Conservation (phyloP, 768 basidiomycete genomes). For the Auriscalpium microsporum region DNA sequence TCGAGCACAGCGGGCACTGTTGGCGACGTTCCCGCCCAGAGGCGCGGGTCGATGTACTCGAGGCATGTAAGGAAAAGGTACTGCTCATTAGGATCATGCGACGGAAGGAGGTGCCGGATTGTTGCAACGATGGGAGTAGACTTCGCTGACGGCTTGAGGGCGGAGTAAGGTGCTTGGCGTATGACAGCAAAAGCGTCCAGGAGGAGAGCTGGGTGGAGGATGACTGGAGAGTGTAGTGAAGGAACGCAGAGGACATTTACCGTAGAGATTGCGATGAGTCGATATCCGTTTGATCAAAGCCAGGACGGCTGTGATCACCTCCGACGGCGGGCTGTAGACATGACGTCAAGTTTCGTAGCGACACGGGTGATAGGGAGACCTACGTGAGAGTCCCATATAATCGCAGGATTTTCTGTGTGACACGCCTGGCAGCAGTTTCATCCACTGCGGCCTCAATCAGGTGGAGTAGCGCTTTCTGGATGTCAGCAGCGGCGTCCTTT, state of each 20-base stretch:
- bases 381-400: slow-evolving; percentile 6
- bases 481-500: not conserved
- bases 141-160: not conserved
- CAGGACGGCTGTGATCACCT: slow-evolving; percentile 5
- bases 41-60: slow-evolving; percentile 41
- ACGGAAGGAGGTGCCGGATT: slow-evolving; percentile 52
- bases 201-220: slow-evolving; percentile 1
- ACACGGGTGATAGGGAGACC: not conserved
- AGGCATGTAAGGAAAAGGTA: slow-evolving; percentile 64
- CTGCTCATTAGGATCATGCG: slow-evolving; percentile 48
- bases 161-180: slow-evolving; percentile 7
- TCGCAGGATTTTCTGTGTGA: slow-evolving; percentile 5
- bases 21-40: slow-evolving; percentile 62
- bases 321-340: slow-evolving; percentile 6
- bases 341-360: not conserved
- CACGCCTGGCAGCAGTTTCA: not conserved
- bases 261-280: not conserved
- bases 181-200: slow-evolving; percentile 8
- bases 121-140: slow-evolving; percentile 27
- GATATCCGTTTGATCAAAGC: slow-evolving; percentile 8
- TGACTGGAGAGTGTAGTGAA: no score
- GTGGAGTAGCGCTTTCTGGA: not conserved
- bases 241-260: not conserved
- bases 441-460: not conserved
- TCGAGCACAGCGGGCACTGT: slow-evolving; percentile 48